Evolutionary conservation across 805 yeast species (phyloP), one percentile per base, ranked within the genome.

Genomic region (Helenozyma rhizophorensis): DNA sequence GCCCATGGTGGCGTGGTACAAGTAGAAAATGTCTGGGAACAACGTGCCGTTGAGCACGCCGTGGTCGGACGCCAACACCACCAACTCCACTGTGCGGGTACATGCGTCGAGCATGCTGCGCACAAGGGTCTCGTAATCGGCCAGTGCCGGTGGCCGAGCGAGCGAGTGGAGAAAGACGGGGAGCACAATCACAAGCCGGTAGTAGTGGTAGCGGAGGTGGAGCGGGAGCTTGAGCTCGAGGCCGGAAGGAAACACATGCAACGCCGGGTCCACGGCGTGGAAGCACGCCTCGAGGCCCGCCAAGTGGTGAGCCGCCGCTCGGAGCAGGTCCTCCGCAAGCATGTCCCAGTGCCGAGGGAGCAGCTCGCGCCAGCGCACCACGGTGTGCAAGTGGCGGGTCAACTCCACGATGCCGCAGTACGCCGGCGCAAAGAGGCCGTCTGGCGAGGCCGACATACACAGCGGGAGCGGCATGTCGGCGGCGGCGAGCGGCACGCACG

Each of bases 1-100:
- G 0, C 61, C 61, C 60, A 70, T 56, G 1, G 61, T 58, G 1
- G 72, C 64, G 37, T 61, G 60, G 40, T 70, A 70, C 5, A 65
- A 68, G 43, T 60, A 58, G 44, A 67, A 66, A 23, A 68, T 61
- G 39, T 70, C 76, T 23, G 57, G 54, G 22, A 66, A 63, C n/a
- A 67, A 28, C 1, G 71, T 65, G n/a, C 74, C 74, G 44, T 61
- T 63, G 43, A 65, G 55, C 32, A 64, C 53, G 4, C 66, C 70
- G 32, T 60, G 58, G 8, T 54, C 45, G 21, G 56, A 51, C 0
- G 65, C 56, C 25, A 53, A 48, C 2, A 58, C 51, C 22, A 65
- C 50, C 4, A 67, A 42, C 29, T 66, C 63, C 0, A 73, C 61
- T 5, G 68, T 58, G 38, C 48, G 47, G 13, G 63, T 49, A 0